Base-by-base conservation (phyloP, 306 rosid species). In the Fagus sylvatica region DNA sequence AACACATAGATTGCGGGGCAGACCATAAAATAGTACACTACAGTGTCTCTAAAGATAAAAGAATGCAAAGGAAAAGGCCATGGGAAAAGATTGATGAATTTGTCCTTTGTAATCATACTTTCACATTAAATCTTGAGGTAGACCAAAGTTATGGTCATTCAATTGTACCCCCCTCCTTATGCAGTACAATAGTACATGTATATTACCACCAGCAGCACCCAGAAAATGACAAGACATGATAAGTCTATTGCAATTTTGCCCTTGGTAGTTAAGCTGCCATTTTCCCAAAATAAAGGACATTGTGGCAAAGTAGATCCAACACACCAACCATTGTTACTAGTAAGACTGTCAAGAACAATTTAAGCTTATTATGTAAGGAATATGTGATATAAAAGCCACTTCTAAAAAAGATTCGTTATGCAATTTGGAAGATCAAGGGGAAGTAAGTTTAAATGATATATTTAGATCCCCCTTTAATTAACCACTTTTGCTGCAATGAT, bases 261-360 rank as follows among this genome's bases (percentile, higher is more conserved):
- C 74, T 39, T 82, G 9, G 73, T 82, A 57, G 98, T 89, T 82
- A 95, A 80, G 81, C 87, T 78, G 22, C 95, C 96, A 42, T 95
- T 82, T 76, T 92, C 88, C 98, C 98, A 95, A 75, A 95, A 92
- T 59, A 95, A 9, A 72, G 98, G 89, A 67, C 98, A 95, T 41
- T 82, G 48, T 22, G 98, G 89, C 59, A 95, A 81, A 73, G 97
- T 78, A 36, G 93, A 90, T 37, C 85, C 93, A 67, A 97, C 98
- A 17, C 98, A 95, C 83, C 92, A 77, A 69, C 91, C 98, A 79
- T 91, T 91, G 90, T 91, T 93, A 33, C 87, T 82, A 53, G 87
- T 91, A 72, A 95, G 96, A 77, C 98, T 95, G 87, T 43, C 54
- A n/a, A 71, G 59, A 81, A 55, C 53, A 5, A 80, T 51, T 17